Evolutionary conservation across 2,329 filamentous ascomycete genomes (phyloP).

Genomic region (Emericellopsis atlantica): DNA sequence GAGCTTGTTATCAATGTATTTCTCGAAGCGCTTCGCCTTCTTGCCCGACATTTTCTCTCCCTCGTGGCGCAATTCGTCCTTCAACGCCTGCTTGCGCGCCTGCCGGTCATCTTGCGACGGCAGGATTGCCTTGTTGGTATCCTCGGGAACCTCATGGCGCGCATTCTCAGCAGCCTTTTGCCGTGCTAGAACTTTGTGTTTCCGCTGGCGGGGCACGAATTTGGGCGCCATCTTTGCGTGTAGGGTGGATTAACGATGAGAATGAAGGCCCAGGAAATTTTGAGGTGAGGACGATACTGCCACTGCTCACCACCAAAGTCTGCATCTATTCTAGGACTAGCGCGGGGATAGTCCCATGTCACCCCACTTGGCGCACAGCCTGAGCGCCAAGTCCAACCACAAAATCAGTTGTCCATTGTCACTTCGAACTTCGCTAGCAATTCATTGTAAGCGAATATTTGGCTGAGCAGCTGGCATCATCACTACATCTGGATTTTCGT

Average conservation of each 20-base stretch:
- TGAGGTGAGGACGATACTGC: slow-evolving; percentile 20
- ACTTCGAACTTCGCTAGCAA: too few relatives aligned
- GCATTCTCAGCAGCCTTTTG: slow-evolving; percentile 34
- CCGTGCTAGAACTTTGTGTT: slow-evolving; percentile 57
- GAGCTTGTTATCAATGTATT: slow-evolving; percentile 77
- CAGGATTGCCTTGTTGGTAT: slow-evolving; percentile 21
- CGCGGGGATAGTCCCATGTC: slow-evolving; percentile 11
- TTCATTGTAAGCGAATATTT: too few relatives aligned
- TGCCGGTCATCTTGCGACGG: slow-evolving; percentile 13
- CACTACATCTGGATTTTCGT: too few relatives aligned
- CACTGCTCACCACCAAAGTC: slow-evolving; percentile 19
- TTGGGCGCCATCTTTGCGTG: slow-evolving; percentile 30
- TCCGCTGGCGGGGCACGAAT: slow-evolving; percentile 52
- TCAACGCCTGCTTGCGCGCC: slow-evolving; percentile 25
- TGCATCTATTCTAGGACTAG: slow-evolving; percentile 17
- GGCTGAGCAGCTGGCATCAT: too few relatives aligned
- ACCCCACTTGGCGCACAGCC: too few relatives aligned
- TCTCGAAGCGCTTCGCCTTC: slow-evolving; percentile 54
- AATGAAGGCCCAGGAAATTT: slow-evolving; percentile 16
- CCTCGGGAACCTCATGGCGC: slow-evolving; percentile 23
- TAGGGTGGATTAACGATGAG: background rate
- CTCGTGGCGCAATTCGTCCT: slow-evolving; percentile 33
- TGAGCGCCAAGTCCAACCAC: too few relatives aligned
- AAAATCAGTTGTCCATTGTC: too few relatives aligned
- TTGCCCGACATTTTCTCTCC: slow-evolving; percentile 47